Evolutionary conservation across 805 yeast genomes (phyloP), one percentile per base, ranked within the genome.

Genomic region (Monosporozyma unispora): DNA sequence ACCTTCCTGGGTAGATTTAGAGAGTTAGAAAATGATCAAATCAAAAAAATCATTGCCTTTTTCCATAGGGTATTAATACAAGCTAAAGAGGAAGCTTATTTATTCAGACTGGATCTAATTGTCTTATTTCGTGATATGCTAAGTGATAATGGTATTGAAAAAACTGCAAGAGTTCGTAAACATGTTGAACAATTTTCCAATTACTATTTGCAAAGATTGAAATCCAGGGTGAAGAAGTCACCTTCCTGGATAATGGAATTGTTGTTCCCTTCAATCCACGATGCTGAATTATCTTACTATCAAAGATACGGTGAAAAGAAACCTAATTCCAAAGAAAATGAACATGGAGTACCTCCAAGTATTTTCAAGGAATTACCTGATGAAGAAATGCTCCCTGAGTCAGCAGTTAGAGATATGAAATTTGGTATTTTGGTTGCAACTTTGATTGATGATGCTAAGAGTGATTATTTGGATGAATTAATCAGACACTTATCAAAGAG

Each of bases 71-170:
- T 87, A 1, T 80, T 88, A 55, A 81, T 83, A 45, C 73, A 79
- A 45, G 75, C 79, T 39, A 82, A 84, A 50, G 75, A 73, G 46
- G 79, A 81, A 40, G 70, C 81, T 0, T 67, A 77, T 31, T 63
- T 86, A 31, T 82, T 74, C 57, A 70, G 96, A 46, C 61, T 93
- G 31, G 96, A 90, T 61, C 80, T 93, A 60, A 76, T 91, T 75
- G 62, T 73, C 14, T 59, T 76, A 2, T 61, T 86, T 0, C 76
- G 80, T 57, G 71, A 76, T 25, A 68, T 84, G 57, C 67, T 84
- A 6, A 69, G 80, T 11, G 73, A 72, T 37, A 69, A 70, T 29
- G 80, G 82, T 6, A 65, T 81, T 16, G 74, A 80, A 0, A 63
- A 69, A 42, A 54, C 66, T 0, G 66, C 80, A 0, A 61, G 64